Evolutionary conservation across 2,329 filamentous ascomycete genomes (phyloP).

Genomic region (Aspergillus sp.): DNA sequence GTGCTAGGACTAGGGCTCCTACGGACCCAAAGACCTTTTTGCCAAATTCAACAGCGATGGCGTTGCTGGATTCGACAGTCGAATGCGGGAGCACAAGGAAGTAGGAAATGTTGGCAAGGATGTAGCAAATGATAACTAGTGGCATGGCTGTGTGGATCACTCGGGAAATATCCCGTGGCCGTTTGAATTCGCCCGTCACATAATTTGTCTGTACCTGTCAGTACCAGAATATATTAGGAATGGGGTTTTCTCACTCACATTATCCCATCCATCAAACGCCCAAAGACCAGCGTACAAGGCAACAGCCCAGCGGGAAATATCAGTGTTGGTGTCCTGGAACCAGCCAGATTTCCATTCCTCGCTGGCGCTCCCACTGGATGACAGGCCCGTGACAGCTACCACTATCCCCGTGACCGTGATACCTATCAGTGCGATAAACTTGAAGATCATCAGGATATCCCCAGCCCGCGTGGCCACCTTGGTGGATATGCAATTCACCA

Average conservation of each 20-base stretch:
- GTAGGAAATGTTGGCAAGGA: slow-evolving; percentile 87
- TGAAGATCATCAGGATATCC: slow-evolving; percentile 92
- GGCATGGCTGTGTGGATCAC: slow-evolving; percentile 97
- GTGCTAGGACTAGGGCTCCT: slow-evolving; percentile 73
- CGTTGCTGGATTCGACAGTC: slow-evolving; percentile 79
- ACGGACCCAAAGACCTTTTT: slow-evolving; percentile 77
- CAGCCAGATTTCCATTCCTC: slow-evolving; percentile 82
- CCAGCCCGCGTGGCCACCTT: slow-evolving; percentile 78
- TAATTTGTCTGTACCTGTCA: slow-evolving; percentile 68
- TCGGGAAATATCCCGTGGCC: slow-evolving; percentile 83
- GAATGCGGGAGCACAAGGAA: slow-evolving; percentile 81
- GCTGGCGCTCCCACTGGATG: slow-evolving; percentile 65
- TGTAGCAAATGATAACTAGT: slow-evolving; percentile 79
- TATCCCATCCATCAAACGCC: slow-evolving; percentile 99
- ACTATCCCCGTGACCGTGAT: slow-evolving; percentile 84
- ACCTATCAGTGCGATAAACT: slow-evolving; percentile 80
- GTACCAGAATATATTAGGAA: slow-evolving; percentile 5
- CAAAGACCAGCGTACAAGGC: slow-evolving; percentile 91
- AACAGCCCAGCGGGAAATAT: slow-evolving; percentile 81
- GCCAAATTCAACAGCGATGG: slow-evolving; percentile 91
- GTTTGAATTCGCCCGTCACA: slow-evolving; percentile 92
- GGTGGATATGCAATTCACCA: slow-evolving; percentile 86
- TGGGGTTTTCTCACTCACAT: slow-evolving; percentile 51
- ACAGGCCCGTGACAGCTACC: slow-evolving; percentile 77
- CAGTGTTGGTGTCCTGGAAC: slow-evolving; percentile 77